Percentiles rank a stretch among this genome's conserved stretches.
Evolutionary conservation across 495 filamentous ascomycete genomes (phyloP).

Genomic region (Neurospora terricola): DNA sequence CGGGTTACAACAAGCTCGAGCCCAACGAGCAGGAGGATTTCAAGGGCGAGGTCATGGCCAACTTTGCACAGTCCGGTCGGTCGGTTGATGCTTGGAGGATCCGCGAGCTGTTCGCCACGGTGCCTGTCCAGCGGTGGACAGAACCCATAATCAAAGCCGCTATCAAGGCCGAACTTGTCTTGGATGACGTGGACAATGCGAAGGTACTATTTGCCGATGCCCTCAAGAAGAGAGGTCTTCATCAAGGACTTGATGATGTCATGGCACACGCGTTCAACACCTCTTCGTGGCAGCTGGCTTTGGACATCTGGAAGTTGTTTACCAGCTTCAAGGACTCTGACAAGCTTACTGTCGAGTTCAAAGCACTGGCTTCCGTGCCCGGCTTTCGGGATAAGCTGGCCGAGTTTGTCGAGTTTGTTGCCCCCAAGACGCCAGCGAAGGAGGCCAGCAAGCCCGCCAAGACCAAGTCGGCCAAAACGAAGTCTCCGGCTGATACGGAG

Average conservation of each 20-base stretch:
- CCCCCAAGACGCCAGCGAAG: background rate
- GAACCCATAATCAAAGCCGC: conserved; percentile 12
- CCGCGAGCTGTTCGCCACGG: conserved; percentile 11
- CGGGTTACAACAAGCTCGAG: conserved; percentile 14
- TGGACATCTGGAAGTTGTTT: conserved; percentile 13
- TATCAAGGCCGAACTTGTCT: conserved; percentile 14
- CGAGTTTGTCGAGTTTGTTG: background rate
- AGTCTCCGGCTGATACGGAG: background rate
- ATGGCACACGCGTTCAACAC: conserved; percentile 13
- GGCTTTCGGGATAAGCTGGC: conserved; percentile 3
- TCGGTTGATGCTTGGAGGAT: conserved; percentile 17
- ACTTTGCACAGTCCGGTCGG: conserved; percentile 16
- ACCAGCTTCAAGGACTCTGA: background rate
- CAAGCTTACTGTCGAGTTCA: background rate
- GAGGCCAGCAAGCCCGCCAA: background rate
- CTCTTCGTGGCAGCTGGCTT: conserved; percentile 14
- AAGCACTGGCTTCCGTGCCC: conserved; percentile 1
- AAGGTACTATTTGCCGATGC: conserved; percentile 10
- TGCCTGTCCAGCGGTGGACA: conserved; percentile 13
- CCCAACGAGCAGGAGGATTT: conserved; percentile 2
- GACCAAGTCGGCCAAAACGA: background rate
- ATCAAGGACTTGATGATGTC: conserved; percentile 13
- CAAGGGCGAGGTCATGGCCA: conserved; percentile 7
- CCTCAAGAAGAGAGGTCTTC: conserved; percentile 9
- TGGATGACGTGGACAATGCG: conserved; percentile 11